These are phyloP conservation scores for Benincasa hispida DNA, from an alignment of 306 rosid genomes.

Conservation along the genomic window DNA sequence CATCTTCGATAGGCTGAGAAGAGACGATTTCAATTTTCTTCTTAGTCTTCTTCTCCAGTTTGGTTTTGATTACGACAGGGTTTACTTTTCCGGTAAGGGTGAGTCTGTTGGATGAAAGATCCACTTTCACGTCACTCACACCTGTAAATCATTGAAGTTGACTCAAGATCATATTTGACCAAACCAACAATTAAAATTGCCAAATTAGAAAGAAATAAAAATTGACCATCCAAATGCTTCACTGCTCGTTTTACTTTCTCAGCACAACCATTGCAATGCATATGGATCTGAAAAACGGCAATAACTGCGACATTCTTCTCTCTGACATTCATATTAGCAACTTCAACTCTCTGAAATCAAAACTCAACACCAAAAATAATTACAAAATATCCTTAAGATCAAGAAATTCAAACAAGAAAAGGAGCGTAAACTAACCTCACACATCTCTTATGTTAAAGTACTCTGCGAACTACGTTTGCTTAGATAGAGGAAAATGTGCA, in stretches of 20 bases:
- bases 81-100: slow-evolving; percentile 58
- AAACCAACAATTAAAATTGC: background rate
- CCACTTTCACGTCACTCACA: slow-evolving; percentile 51
- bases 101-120: slow-evolving; percentile 32
- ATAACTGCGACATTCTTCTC: slow-evolving; percentile 41
- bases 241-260: slow-evolving; percentile 48
- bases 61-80: slow-evolving; percentile 31
- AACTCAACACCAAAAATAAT: background rate
- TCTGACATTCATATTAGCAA: slow-evolving; percentile 26
- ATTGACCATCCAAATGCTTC: slow-evolving; percentile 37
- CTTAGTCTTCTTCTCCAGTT: slow-evolving; percentile 37
- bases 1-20: slow-evolving; percentile 49
- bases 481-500: background rate
- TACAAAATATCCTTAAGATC: too few species aligned
- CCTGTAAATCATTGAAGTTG: slow-evolving; percentile 39
- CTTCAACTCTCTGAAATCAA: background rate
- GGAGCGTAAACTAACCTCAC: too few species aligned
- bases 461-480: background rate
- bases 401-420: too few species aligned
- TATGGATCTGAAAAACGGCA: slow-evolving; percentile 49
- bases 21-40: slow-evolving; percentile 64
- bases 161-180: background rate
- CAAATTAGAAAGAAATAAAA: background rate
- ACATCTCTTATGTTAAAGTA: too few species aligned
- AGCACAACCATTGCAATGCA: slow-evolving; percentile 83